Evolutionary conservation across 257 asterid species (phyloP), one percentile per base, ranked within the genome.

Genomic region (Solanum infundibuliforme): DNA sequence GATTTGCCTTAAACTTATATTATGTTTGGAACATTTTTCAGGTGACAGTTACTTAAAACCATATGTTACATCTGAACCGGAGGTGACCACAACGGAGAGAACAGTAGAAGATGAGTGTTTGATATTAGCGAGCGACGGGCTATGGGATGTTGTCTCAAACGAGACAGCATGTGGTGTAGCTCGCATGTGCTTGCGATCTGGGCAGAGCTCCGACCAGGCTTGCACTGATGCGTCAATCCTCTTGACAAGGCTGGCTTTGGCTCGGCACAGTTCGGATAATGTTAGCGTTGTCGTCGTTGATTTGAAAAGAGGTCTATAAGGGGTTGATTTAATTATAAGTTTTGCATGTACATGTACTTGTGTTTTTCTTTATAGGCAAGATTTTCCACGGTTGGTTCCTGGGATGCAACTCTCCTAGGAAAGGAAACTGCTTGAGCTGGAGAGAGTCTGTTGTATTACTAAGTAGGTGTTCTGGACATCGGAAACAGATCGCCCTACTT

Each of bases 131-230:
- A 96, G 98, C 69, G 99, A 96, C 38, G 99, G 99, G 0, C 91
- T 97, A 0, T 97, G 99, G 99, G 99, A 97, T 39, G 99, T 95
- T 38, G 97, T 97, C 2, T 93, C 99, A 1, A 94, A 95, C 85
- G 98, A 94, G 36, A 97, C 99, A 7, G 99, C 99, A 2, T 97
- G 99, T 58, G 91, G 96, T 72, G 99, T 97, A 86, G 99, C 99
- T 29, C 94, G 98, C 1, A 97, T 92, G 97, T 97, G 98, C 89
- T 88, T 97, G 8, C 92, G 90, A 75, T 93, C 95, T 0, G 83
- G 95, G n/a, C 93, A 92, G 88, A 92, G 94, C 90, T 91, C 77
- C 5, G 98, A 95, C 79, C 90, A 94, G 88, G 96, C 95, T 2
- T 96, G 99, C 93, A 92, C 94, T n/a, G 98, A 96, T 89, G 98